phyloP scores from a whole-genome alignment of 176 grass and related monocot genomes.

The Zea mays region Zm-B73-REFERENCE-NAM-5.0 NC_050096.1:7254001-7254500 shows the following conservation, averaged over 20 bases:
- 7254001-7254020: background rate
- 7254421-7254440: constrained; percentile 70
- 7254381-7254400: constrained; percentile 65
- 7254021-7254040: constrained; percentile 77
- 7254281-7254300: constrained; percentile 73
- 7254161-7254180: constrained; percentile 69
- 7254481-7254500: constrained; percentile 77
- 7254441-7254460: constrained; percentile 62
- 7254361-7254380: constrained; percentile 64
- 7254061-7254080: constrained; percentile 92
- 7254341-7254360: constrained; percentile 78
- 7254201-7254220: constrained; percentile 78
- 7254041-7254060: constrained; percentile 80
- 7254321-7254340: constrained; percentile 97
- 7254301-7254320: constrained; percentile 79
- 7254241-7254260: constrained; percentile 89
- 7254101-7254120: constrained; percentile 75
- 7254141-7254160: constrained; percentile 48
- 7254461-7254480: constrained; percentile 52
- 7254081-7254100: constrained; percentile 85
- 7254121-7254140: constrained; percentile 34
- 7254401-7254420: constrained; percentile 67
- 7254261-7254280: constrained; percentile 90
- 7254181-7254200: constrained; percentile 87
- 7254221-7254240: constrained; percentile 77